These are phyloP conservation scores for Boletus sp. DNA, from an alignment of 1,284 basidiomycete species.

Conservation along the genomic window DNA sequence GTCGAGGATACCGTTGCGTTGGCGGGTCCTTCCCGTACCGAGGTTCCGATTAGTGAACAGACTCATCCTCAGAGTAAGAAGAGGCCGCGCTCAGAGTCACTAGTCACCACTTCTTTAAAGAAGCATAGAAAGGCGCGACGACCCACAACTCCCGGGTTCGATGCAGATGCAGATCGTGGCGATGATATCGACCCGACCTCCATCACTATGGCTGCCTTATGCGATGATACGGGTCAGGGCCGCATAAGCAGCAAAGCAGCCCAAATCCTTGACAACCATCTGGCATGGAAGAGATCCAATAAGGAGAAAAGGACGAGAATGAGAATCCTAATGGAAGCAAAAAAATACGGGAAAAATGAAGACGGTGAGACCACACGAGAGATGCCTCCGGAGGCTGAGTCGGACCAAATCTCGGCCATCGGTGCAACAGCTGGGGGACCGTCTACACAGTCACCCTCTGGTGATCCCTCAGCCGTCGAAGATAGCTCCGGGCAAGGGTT, in stretches of 20 bases:
- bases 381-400: constrained; percentile 22
- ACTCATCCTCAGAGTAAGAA: constrained; percentile 10
- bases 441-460: constrained; percentile 18
- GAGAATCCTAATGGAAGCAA: constrained; percentile 64
- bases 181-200: constrained; percentile 77
- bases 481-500: constrained; percentile 60
- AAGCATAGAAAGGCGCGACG: constrained; percentile 38
- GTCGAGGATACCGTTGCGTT: constrained; percentile 8
- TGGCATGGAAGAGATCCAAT: constrained; percentile 66
- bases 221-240: constrained; percentile 73
- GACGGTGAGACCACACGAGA: constrained; percentile 36
- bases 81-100: constrained; percentile 23
- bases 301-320: constrained; percentile 65
- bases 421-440: constrained; percentile 8
- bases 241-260: constrained; percentile 72
- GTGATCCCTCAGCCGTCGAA: constrained; percentile 12
- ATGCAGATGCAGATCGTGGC: constrained; percentile 63
- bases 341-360: constrained; percentile 69
- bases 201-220: constrained; percentile 77
- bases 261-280: constrained; percentile 68
- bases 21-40: constrained; percentile 1
- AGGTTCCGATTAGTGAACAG: constrained; percentile 14
- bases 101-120: constrained; percentile 17
- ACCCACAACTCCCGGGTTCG: constrained; percentile 56
- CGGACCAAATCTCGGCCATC: constrained; percentile 12